Conservation (phyloP, 441 rosid genomes). For the Pelargonium citronellum region DNA sequence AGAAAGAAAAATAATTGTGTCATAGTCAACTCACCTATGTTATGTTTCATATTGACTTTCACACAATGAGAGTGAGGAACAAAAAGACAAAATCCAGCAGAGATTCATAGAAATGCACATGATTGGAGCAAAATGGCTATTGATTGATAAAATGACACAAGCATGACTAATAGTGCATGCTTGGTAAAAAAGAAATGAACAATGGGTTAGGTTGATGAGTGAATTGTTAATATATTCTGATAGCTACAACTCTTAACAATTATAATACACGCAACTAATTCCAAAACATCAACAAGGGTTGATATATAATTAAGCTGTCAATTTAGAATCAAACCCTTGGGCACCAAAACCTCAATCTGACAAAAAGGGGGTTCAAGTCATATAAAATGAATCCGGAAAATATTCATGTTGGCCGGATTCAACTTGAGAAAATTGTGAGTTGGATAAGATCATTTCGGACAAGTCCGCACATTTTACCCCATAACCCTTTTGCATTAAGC, state of each 20-base stretch:
- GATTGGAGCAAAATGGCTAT: background rate
- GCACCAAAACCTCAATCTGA: too few species aligned
- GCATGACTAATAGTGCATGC: constrained; percentile 11
- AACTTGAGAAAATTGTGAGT: too few species aligned
- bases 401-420: too few species aligned
- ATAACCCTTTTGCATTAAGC: too few species aligned
- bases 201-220: background rate
- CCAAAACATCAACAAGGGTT: background rate
- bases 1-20: too few species aligned
- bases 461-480: too few species aligned
- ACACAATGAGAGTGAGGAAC: background rate
- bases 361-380: too few species aligned
- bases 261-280: background rate
- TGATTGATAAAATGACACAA: constrained; percentile 1
- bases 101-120: constrained; percentile 20
- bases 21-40: background rate
- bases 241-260: background rate
- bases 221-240: background rate
- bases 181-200: background rate
- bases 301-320: background rate
- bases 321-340: too few species aligned
- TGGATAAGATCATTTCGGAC: too few species aligned
- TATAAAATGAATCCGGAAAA: too few species aligned
- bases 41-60: background rate
- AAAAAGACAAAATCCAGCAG: constrained; percentile 12